phyloP scores from a whole-genome alignment of 768 basidiomycete species.

The Panaeolus cyanescens region DNA sequence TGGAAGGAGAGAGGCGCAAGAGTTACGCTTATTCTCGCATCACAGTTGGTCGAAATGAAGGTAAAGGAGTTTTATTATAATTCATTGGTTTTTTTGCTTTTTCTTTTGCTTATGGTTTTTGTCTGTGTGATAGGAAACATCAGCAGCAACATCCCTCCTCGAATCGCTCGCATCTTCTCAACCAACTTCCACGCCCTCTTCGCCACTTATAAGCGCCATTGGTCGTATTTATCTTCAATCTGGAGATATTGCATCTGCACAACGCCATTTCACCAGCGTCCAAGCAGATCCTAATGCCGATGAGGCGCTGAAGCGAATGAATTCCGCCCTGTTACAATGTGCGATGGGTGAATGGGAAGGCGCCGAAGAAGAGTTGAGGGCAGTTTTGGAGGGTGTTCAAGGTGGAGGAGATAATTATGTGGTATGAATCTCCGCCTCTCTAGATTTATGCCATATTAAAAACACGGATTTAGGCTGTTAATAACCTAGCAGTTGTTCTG shows the following conservation, averaged over 20 bases:
- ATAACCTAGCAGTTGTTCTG: constrained; percentile 74
- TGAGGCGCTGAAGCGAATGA: constrained; percentile 55
- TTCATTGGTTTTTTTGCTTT: background rate
- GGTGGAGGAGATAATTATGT: constrained; percentile 51
- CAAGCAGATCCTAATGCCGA: constrained; percentile 44
- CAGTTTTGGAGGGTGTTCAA: constrained; percentile 46
- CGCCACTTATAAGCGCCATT: constrained; percentile 66
- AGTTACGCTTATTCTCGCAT: constrained; percentile 76
- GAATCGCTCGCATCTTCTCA: constrained; percentile 55
- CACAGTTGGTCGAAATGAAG: constrained; percentile 85
- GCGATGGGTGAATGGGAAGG: constrained; percentile 72
- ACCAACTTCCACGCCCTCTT: constrained; percentile 41
- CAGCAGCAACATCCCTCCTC: constrained; percentile 68
- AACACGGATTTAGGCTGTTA: constrained; percentile 54
- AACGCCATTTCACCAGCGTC: constrained; percentile 54
- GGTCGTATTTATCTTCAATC: constrained; percentile 76
- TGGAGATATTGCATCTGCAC: constrained; percentile 64
- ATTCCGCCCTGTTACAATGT: constrained; percentile 63
- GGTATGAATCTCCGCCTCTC: constrained; percentile 34
- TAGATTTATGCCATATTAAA: background rate
- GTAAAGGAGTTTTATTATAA: constrained; percentile 32
- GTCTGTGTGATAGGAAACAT: constrained; percentile 61
- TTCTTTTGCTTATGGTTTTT: background rate
- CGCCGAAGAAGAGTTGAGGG: constrained; percentile 47
- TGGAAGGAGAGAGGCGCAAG: constrained; percentile 83